Percentiles rank a stretch among this genome's conserved stretches.
Conservation (phyloP, 116 monocot genomes). For the Papilionanthe hybrid region DNA sequence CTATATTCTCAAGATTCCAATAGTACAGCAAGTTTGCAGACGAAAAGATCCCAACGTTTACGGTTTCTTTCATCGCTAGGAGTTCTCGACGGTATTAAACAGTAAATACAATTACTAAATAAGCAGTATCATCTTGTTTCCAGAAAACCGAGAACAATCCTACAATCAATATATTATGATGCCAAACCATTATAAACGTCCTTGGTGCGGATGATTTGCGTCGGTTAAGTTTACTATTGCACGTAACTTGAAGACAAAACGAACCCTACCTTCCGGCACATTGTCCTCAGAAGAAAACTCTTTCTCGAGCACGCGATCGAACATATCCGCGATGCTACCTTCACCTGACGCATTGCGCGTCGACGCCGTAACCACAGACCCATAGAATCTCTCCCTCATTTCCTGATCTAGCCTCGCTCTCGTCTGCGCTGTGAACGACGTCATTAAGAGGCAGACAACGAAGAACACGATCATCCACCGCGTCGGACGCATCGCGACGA, state of each 20-base stretch:
- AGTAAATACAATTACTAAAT: background rate
- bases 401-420: constrained; percentile 77
- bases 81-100: background rate
- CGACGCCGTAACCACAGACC: constrained; percentile 33
- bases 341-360: constrained; percentile 38
- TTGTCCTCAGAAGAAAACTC: constrained; percentile 87
- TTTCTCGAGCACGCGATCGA: constrained; percentile 89
- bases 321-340: constrained; percentile 82
- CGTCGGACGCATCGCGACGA: background rate
- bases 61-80: too few relatives aligned
- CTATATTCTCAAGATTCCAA: background rate
- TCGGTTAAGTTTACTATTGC: background rate
- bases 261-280: constrained; percentile 47
- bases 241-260: background rate
- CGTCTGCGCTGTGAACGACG: background rate
- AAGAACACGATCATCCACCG: constrained; percentile 1
- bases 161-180: background rate
- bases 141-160: background rate
- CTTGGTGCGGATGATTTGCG: background rate
- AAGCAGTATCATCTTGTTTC: background rate
- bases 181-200: background rate
- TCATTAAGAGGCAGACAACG: constrained; percentile 12
- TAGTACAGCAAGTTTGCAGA: too few relatives aligned
- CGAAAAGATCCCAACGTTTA: too few relatives aligned
- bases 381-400: constrained; percentile 84